Evolutionary conservation across 2,329 filamentous ascomycete genomes (phyloP).

Genomic region (Cladosporium oxysporum): DNA sequence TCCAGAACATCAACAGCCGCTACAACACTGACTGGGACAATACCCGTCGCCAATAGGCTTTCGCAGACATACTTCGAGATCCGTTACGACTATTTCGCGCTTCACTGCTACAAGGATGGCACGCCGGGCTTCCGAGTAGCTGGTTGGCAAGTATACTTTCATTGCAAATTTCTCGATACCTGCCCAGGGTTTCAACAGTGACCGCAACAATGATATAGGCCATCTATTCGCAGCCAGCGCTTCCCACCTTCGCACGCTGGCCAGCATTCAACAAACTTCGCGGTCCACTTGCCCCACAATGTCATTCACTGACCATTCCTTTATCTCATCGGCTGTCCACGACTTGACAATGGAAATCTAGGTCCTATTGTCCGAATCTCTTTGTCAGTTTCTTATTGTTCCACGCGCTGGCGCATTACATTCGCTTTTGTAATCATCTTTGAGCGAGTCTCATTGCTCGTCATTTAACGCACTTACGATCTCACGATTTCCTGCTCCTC

Average conservation of each 20-base stretch:
- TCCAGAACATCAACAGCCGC: conserved; percentile 1
- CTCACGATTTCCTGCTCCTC: neutral
- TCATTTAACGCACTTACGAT: conserved; percentile 10
- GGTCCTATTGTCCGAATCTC: conserved; percentile 9
- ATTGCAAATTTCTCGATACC: neutral
- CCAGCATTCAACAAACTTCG: neutral
- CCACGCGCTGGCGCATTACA: conserved; percentile 19
- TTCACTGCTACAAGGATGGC: neutral
- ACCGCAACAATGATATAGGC: conserved; percentile 7
- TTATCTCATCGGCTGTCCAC: neutral
- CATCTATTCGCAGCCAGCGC: conserved; percentile 15
- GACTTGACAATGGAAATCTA: conserved; percentile 14
- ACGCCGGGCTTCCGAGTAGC: neutral
- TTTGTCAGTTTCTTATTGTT: conserved; percentile 17
- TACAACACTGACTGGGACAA: neutral
- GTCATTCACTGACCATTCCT: conserved; percentile 10
- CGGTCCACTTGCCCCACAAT: conserved; percentile 8
- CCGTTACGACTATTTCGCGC: neutral
- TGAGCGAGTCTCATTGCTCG: neutral
- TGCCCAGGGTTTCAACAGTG: conserved; percentile 8
- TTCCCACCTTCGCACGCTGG: neutral
- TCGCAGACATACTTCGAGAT: neutral
- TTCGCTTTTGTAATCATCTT: conserved; percentile 14
- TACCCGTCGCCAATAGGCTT: neutral
- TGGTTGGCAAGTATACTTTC: conserved; percentile 4